Base-by-base conservation (phyloP, 2,329 filamentous ascomycete genomes). In the Paraconiothyrium sp. region DNA sequence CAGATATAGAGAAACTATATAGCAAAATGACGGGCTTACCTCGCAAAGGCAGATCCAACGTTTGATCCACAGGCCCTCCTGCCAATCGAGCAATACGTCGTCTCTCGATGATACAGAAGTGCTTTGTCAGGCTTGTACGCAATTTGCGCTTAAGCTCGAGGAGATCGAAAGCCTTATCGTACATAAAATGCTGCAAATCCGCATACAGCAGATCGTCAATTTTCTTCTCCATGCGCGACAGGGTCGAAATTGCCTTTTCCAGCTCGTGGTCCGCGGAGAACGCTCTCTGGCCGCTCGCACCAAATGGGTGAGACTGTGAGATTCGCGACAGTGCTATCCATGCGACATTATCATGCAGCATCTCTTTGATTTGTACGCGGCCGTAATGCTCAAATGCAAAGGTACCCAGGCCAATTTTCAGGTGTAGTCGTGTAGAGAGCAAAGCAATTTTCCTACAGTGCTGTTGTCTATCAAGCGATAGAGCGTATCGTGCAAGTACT, bases 241-340 rank as follows among this genome's bases (percentile, higher is more conserved):
- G 71, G 5, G 70, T 71, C 14, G 61, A 60, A 34, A 78, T 67
- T 44, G 72, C 71, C 50, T 70, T 69, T 3, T 57, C 64, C 5
- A 78, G 62, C 58, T 77, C 72, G 20, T 67, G 65, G 37, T 74
- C 72, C n/a, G 73, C 67, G 6, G 68, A 73, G 54, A 74, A 74
- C 0, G 65, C 66, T 49, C 67, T 67, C 14, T 67, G 62, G n/a
- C 72, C 68, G 43, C 61, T 68, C 11, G 67, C 67, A 46, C 75
- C 74, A 54, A 76, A 77, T 9, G 75, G 76, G 60, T 77, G 75
- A 7, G 68, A 72, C 20, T 72, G 57, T 16, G 76, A 76, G 30
- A 78, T 76, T 2, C 72, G 70, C 10, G 71, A 69, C 13, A 78
- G 64, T 1, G 77, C 60, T 22, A 68, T 66, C 37, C 73, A 72